These are phyloP conservation scores for Fraxinus excelsior DNA, from an alignment of 257 asterid species.

Conservation along the genomic window DNA sequence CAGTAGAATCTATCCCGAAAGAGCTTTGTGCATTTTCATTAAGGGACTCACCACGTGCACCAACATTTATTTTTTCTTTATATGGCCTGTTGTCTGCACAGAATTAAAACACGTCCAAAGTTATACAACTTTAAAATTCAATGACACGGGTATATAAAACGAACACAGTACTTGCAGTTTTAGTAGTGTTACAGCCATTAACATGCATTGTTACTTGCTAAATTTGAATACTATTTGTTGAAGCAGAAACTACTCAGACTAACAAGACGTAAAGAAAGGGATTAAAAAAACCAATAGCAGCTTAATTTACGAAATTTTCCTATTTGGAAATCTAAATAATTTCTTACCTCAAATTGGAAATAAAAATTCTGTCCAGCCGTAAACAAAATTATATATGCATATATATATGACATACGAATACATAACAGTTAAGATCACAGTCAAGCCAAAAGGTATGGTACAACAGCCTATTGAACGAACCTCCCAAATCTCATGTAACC, in stretches of 20 bases:
- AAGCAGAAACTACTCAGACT: not conserved
- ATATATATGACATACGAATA: too few species aligned
- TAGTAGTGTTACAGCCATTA: not conserved
- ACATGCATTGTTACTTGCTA: not conserved
- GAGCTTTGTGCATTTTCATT: not conserved
- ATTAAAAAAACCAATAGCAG: not conserved
- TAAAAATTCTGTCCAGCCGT: not conserved
- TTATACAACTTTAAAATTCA: not conserved
- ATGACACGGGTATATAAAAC: not conserved
- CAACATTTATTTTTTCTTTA: slow-evolving; percentile 8
- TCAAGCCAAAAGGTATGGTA: too few species aligned
- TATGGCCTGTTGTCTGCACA: slow-evolving; percentile 16
- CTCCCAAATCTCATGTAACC: too few species aligned
- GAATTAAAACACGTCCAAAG: not conserved
- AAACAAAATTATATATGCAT: not conserved
- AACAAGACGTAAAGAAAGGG: not conserved
- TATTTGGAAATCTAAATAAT: not conserved
- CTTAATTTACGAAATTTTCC: not conserved
- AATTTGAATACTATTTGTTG: not conserved
- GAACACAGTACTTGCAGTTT: not conserved
- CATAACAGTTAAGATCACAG: too few species aligned
- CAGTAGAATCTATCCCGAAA: not conserved
- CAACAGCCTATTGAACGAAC: too few species aligned
- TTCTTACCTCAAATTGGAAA: not conserved
- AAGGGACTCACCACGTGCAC: slow-evolving; percentile 6